Evolutionary conservation across 208 protist species (phyloP).

Genomic region (Herpetomonas samuelpessoai): DNA sequence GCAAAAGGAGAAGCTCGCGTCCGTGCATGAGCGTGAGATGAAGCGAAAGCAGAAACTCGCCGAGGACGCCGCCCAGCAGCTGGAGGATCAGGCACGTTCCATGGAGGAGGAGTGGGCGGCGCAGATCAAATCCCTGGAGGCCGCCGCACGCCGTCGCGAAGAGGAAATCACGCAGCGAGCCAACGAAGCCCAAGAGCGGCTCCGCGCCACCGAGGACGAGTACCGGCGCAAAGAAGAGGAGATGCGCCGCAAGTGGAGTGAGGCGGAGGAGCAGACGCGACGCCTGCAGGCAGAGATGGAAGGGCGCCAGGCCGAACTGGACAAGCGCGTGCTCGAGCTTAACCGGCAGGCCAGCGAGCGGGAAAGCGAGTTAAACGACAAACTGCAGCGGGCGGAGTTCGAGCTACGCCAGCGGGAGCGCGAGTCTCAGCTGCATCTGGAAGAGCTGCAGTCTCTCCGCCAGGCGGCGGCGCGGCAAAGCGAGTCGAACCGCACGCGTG

Average conservation of each 20-base stretch:
- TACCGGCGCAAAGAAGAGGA: slow-evolving; percentile 35
- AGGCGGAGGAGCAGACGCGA: slow-evolving; percentile 42
- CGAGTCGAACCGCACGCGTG: slow-evolving; percentile 23
- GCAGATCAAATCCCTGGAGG: slow-evolving; percentile 43
- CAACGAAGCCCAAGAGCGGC: slow-evolving; percentile 34
- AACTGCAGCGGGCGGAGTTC: slow-evolving; percentile 36
- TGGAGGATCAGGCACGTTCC: slow-evolving; percentile 27
- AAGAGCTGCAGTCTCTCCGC: slow-evolving; percentile 44
- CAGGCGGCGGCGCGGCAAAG: slow-evolving; percentile 21
- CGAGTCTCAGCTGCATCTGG: slow-evolving; percentile 27
- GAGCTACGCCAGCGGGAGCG: slow-evolving; percentile 42
- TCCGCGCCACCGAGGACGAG: slow-evolving; percentile 38
- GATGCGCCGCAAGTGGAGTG: slow-evolving; percentile 41
- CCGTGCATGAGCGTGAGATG: slow-evolving; percentile 44
- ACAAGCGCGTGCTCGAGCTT: slow-evolving; percentile 45
- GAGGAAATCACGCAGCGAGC: slow-evolving; percentile 33
- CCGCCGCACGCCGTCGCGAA: slow-evolving; percentile 32
- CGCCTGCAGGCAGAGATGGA: slow-evolving; percentile 40
- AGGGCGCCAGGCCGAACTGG: slow-evolving; percentile 57
- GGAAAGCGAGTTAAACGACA: slow-evolving; percentile 38
- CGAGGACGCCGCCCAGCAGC: slow-evolving; percentile 37
- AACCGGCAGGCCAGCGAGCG: slow-evolving; percentile 30
- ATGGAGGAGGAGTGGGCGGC: slow-evolving; percentile 50
- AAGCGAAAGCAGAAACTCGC: slow-evolving; percentile 21
- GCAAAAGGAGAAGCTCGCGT: slow-evolving; percentile 37